Evolutionary conservation across 2,329 filamentous ascomycete genomes (phyloP).

Genomic region (Botrytis deweyae): DNA sequence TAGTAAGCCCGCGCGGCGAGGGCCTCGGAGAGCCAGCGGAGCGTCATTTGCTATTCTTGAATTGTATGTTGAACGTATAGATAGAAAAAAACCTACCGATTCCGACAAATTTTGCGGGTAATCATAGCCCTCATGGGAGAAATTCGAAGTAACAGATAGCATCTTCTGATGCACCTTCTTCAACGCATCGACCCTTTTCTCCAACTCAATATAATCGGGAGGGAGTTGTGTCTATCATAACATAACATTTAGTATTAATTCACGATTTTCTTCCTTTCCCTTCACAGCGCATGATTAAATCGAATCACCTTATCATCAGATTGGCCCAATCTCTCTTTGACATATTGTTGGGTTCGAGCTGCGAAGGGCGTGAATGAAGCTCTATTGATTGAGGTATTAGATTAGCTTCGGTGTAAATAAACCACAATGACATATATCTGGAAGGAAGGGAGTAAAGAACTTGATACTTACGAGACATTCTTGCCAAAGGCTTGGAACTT

Average conservation of each 20-base stretch:
- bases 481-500: conserved; percentile 69
- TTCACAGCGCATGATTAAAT: conserved; percentile 3
- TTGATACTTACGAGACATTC: conserved; percentile 59
- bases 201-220: conserved; percentile 95
- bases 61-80: neutral
- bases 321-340: conserved; percentile 95
- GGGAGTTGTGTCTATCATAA: conserved; percentile 85
- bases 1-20: neutral
- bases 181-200: conserved; percentile 96
- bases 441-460: conserved; percentile 24
- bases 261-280: neutral
- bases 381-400: conserved; percentile 51
- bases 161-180: conserved; percentile 98
- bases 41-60: neutral
- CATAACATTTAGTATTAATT: conserved; percentile 8
- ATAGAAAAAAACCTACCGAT: conserved; percentile 15
- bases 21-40: neutral
- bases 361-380: conserved; percentile 89
- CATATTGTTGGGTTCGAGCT: conserved; percentile 91
- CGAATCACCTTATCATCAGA: conserved; percentile 79
- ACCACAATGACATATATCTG: conserved; percentile 27
- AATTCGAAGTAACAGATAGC: conserved; percentile 93
- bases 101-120: conserved; percentile 88
- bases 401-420: conserved; percentile 31
- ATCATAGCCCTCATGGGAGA: conserved; percentile 83